Percentiles rank a stretch among this genome's conserved stretches.
phyloP scores from a whole-genome alignment of 2,329 filamentous ascomycete genomes.

The Dothidotthia symphoricarpi region DNA sequence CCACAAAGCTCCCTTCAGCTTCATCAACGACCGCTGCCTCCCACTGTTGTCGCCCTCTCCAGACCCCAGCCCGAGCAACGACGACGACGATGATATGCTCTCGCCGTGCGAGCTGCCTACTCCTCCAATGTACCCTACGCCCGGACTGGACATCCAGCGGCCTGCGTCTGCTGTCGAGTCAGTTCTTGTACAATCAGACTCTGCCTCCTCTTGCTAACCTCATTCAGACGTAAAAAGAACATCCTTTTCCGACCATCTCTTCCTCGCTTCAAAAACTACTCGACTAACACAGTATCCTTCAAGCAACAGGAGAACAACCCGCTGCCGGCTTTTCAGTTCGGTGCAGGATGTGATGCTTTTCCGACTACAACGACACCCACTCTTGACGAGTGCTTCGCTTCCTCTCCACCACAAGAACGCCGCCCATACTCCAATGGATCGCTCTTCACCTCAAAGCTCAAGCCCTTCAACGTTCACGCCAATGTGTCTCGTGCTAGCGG shows the following conservation, averaged over 20 bases:
- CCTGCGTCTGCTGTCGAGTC: constrained; percentile 41
- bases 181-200: constrained; percentile 13
- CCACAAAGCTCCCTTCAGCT: constrained; percentile 72
- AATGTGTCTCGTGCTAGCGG: constrained; percentile 62
- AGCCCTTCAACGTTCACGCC: constrained; percentile 62
- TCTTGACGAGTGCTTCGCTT: constrained; percentile 75
- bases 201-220: constrained; percentile 17
- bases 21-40: constrained; percentile 61
- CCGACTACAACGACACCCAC: constrained; percentile 62
- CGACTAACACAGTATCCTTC: constrained; percentile 63
- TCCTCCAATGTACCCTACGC: constrained; percentile 25
- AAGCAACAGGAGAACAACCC: constrained; percentile 62
- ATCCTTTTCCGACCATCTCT: constrained; percentile 71
- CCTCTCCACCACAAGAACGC: constrained; percentile 73
- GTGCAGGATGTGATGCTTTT: constrained; percentile 54
- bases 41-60: constrained; percentile 71
- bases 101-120: constrained; percentile 36
- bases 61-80: constrained; percentile 47
- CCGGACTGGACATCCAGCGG: constrained; percentile 33
- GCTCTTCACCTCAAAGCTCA: constrained; percentile 61
- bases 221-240: constrained; percentile 34
- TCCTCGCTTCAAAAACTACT: constrained; percentile 70
- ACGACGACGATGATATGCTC: constrained; percentile 50
- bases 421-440: constrained; percentile 54
- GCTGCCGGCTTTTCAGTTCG: constrained; percentile 74